phyloP scores from a whole-genome alignment of 202 grass and related monocot genomes.

The Schoenoplectus tabernaemontani region DNA sequence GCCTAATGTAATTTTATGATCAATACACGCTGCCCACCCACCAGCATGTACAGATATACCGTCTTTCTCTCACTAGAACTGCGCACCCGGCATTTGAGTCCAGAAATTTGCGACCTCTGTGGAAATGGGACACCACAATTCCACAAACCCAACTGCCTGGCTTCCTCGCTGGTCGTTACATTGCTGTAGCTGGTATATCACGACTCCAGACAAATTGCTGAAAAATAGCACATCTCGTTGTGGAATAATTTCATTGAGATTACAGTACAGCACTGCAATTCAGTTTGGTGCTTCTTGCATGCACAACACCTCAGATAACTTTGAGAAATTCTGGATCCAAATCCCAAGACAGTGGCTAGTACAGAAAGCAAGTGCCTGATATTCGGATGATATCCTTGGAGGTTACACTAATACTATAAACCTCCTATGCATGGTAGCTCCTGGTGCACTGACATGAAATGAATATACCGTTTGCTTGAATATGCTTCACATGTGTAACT shows the following conservation, averaged over 20 bases:
- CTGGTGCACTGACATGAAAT: neutral
- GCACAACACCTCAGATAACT: neutral
- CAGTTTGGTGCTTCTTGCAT: neutral
- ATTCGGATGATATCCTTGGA: neutral
- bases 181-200: neutral
- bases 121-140: no score
- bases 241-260: neutral
- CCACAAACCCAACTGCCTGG: no score
- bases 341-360: neutral
- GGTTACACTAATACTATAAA: neutral
- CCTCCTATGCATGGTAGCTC: neutral
- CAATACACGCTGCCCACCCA: no score
- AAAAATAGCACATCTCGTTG: neutral
- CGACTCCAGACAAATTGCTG: neutral
- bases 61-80: no score
- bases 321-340: neutral
- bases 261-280: neutral
- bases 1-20: no score
- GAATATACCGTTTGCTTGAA: neutral
- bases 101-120: no score
- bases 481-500: neutral
- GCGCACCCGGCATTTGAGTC: no score
- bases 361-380: no score
- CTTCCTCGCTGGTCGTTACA: no score
- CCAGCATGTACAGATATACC: no score